Evolutionary conservation across 805 yeast species (phyloP), one percentile per base, ranked within the genome.

Genomic region (Ogataea siamensis): DNA sequence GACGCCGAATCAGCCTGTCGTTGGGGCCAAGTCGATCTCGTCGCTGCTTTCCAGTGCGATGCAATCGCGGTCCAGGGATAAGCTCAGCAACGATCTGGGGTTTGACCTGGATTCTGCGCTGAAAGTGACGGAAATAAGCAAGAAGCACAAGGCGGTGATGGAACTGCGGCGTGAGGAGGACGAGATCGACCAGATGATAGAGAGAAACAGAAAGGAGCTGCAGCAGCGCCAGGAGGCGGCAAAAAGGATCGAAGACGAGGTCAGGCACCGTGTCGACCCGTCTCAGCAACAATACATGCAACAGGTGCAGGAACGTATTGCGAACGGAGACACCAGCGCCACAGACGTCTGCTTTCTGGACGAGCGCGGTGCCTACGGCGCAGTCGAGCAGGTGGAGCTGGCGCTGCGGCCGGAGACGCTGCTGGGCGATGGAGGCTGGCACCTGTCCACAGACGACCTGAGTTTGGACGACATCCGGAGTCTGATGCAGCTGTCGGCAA

Each of bases 21-120:
- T 20, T 14, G 18, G 32, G n/a, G 18, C 32, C 9, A 32, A 17
- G 6, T 34, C 42, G 17, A 40, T 37, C 7, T 25, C 43, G 5
- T 28, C 29, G 11, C 19, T 46, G 11, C 34, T 39, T 19, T 22
- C 45, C 9, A 27, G 28, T 8, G 23, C 42, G 7, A 12, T 39
- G 15, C 26, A 32, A 15, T 26, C 22, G 15, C 40, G 43, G 7
- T 23, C 43, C 5, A 44, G 38, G 28, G 43, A 46, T 18, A 29
- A 32, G 23, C 19, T 49, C 28, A 44, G 30, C 28, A 42, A 32
- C 19, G 50, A 44, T 9, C 32, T 51, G 16, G 56, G 56, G 4
- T 51, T 51, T 29, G 49, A 50, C 29, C 17, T 50, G 19, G 31
- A 32, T 13, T 13, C 34, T 2, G 54, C 56, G 1, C 34, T 51